phyloP scores from a whole-genome alignment of 139 green algal species.

The Trebouxia sp. region DNA sequence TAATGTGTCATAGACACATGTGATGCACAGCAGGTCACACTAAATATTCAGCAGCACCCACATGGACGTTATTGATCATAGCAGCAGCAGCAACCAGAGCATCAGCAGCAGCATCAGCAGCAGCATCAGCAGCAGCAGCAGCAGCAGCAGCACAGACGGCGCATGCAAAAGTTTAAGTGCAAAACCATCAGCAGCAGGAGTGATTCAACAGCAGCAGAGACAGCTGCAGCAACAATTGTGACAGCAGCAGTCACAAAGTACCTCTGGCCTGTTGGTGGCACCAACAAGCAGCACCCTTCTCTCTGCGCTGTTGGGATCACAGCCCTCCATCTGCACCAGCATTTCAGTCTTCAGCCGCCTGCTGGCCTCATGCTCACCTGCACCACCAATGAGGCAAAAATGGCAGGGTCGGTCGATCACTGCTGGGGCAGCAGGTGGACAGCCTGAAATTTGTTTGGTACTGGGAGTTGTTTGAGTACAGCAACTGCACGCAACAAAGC shows the following conservation, averaged over 20 bases:
- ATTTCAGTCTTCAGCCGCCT: slow-evolving; percentile 97
- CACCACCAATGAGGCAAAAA: neutral
- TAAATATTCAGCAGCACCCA: too few species aligned
- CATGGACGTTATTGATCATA: too few species aligned
- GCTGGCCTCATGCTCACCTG: slow-evolving; percentile 95
- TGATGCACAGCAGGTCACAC: too few species aligned
- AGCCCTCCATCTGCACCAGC: slow-evolving; percentile 95
- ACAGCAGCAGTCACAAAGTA: neutral
- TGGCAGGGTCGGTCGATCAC: too few species aligned
- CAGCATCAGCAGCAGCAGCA: neutral
- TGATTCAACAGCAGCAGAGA: neutral
- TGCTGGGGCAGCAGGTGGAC: too few species aligned
- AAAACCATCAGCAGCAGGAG: neutral
- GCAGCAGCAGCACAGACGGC: neutral
- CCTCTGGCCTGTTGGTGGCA: slow-evolving; percentile 91
- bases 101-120: neutral
- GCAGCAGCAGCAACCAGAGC: neutral
- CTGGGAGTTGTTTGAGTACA: too few species aligned
- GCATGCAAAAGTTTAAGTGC: neutral
- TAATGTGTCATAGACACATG: too few species aligned
- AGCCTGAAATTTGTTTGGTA: too few species aligned
- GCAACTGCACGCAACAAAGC: too few species aligned
- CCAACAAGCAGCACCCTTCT: slow-evolving; percentile 86
- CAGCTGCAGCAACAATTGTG: neutral
- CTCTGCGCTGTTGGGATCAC: slow-evolving; percentile 51